Evolutionary conservation across 2,329 filamentous ascomycete species (phyloP), one percentile per base, ranked within the genome.

Genomic region (Claviceps sp.): DNA sequence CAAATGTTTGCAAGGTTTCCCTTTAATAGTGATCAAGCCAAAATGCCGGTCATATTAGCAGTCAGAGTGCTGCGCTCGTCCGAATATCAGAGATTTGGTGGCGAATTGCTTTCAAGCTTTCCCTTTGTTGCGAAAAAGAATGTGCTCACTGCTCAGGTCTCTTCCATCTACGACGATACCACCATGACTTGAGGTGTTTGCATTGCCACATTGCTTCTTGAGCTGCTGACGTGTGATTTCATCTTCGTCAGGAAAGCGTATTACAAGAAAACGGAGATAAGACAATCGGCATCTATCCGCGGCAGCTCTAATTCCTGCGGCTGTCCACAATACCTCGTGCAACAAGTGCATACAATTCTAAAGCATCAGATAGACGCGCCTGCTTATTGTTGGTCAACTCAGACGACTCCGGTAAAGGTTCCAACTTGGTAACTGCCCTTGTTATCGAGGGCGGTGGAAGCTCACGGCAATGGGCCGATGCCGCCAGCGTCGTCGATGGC

Each of bases 121-220:
- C 7, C 11, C n/a, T 14, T 26, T 44, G 22, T 46, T 43, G 26
- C 43, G 30, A 41, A 47, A 48, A 30, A 38, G 42, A 47, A 42
- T 48, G 50, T 50, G 53, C 46, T 46, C 40, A 38, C 48, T 50
- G 53, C 46, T 46, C 40, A 38, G 22, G 13, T n/a, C 47, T 26
- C 16, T 37, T 37, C 24, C 18, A 45, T 26, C 42, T 24, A 26
- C 42, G 26, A 38, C 7, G 37, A 43, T 50, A 26, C 42, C 14
- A 50, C 51, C 37, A 18, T 8, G 44, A 57, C 40, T 55, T 56
- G 55, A 52, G 54, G 55, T 55, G 55, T 51, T 53, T 55, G 51
- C 41, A 47, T 54, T 38, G 45, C 40, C 34, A 20, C 14, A 22
- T 24, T 14, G 34, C 37, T 49, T 34, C 30, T 11, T 49, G 46